Evolutionary conservation across 2,329 filamentous ascomycete species (phyloP).

Genomic region (Venturia effusa): DNA sequence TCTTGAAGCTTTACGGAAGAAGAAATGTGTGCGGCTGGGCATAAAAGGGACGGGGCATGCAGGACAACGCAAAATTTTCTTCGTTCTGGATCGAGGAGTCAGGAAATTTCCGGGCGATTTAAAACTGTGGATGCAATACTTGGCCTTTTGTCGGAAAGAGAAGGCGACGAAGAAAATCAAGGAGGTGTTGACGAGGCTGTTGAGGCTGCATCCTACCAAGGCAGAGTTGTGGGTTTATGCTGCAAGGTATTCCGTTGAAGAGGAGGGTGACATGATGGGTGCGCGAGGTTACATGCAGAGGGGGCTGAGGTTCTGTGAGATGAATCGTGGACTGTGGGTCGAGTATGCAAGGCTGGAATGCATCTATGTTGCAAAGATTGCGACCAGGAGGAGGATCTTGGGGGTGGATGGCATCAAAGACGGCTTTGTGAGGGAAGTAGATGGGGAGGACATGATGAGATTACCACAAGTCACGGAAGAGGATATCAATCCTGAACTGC

Average conservation of each 20-base stretch:
- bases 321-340: slow-evolving; percentile 64
- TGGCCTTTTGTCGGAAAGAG: slow-evolving; percentile 65
- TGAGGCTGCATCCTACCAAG: slow-evolving; percentile 78
- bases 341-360: slow-evolving; percentile 89
- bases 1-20: slow-evolving; percentile 63
- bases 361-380: slow-evolving; percentile 78
- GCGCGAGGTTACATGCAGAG: slow-evolving; percentile 81
- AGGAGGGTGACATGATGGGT: slow-evolving; percentile 74
- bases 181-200: slow-evolving; percentile 52
- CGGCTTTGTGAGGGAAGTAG: slow-evolving; percentile 33
- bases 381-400: slow-evolving; percentile 57
- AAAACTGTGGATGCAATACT: slow-evolving; percentile 80
- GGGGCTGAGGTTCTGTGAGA: slow-evolving; percentile 79
- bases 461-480: slow-evolving; percentile 50
- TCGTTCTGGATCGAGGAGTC: slow-evolving; percentile 78
- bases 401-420: slow-evolving; percentile 44
- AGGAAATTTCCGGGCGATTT: slow-evolving; percentile 73
- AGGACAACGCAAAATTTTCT: slow-evolving; percentile 74
- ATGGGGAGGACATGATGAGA: slow-evolving; percentile 41
- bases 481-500: slow-evolving; percentile 46
- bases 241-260: slow-evolving; percentile 67
- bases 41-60: slow-evolving; percentile 57
- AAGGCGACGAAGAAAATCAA: slow-evolving; percentile 49
- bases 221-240: slow-evolving; percentile 75
- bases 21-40: slow-evolving; percentile 70